These are phyloP conservation scores for Monosporozyma solicola DNA, from an alignment of 805 yeast species.

Conservation along the genomic window DNA sequence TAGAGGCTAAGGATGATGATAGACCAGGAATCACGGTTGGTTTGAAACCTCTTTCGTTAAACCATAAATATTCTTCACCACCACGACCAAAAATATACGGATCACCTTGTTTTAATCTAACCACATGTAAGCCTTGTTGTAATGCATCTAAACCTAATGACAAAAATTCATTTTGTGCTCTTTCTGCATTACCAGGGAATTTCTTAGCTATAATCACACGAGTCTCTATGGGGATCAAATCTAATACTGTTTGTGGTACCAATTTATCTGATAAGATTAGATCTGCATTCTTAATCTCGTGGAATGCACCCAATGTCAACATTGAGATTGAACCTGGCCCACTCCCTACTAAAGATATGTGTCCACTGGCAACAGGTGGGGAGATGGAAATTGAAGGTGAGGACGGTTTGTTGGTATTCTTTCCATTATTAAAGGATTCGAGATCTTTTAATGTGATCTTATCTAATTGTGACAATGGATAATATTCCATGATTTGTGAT, in stretches of 20 bases:
- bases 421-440: conserved; percentile 1
- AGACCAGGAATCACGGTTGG: conserved; percentile 82
- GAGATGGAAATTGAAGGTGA: background rate
- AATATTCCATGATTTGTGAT: conserved; percentile 84
- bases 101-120: conserved; percentile 90
- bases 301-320: conserved; percentile 76
- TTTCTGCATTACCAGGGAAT: conserved; percentile 94
- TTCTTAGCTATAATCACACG: conserved; percentile 80
- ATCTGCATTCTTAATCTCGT: conserved; percentile 75
- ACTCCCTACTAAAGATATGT: conserved; percentile 78
- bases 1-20: conserved; percentile 83
- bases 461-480: conserved; percentile 61
- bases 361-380: conserved; percentile 32
- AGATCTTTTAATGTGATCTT: conserved; percentile 42
- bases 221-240: conserved; percentile 68
- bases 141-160: conserved; percentile 62
- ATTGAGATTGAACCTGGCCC: conserved; percentile 88
- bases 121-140: conserved; percentile 62
- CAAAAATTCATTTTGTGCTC: conserved; percentile 79
- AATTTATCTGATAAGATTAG: conserved; percentile 81
- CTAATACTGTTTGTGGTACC: conserved; percentile 81
- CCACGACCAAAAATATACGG: conserved; percentile 96
- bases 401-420: background rate
- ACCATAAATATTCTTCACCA: conserved; percentile 79
- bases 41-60: conserved; percentile 53